Conservation (phyloP, 148 eudicot species). For the Vaccinium darrowii region DNA sequence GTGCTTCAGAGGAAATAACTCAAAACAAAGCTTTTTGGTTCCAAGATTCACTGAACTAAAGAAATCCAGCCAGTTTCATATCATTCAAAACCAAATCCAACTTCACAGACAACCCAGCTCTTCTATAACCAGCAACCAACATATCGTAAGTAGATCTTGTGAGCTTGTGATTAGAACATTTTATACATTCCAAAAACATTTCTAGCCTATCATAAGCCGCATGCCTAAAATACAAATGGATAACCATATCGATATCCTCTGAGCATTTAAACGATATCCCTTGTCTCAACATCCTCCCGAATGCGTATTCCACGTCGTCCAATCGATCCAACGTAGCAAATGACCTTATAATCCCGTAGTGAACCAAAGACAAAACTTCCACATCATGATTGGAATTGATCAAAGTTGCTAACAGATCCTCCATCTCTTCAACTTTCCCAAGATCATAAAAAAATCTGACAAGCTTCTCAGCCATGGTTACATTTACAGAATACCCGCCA, state of each 20-base stretch:
- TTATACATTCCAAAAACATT: constrained; percentile 40
- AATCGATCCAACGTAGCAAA: constrained; percentile 43
- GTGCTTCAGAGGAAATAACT: not conserved
- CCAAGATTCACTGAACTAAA: not conserved
- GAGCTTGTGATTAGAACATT: constrained; percentile 29
- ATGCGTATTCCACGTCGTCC: constrained; percentile 51
- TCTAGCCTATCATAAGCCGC: no score
- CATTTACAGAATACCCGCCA: constrained; percentile 28
- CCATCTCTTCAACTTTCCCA: constrained; percentile 38
- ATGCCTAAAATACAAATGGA: constrained; percentile 42
- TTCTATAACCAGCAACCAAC: constrained; percentile 40
- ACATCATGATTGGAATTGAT: constrained; percentile 25
- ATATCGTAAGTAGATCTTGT: constrained; percentile 39
- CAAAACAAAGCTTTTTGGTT: no score
- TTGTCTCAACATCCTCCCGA: constrained; percentile 54
- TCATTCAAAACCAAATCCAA: constrained; percentile 26
- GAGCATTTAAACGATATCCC: constrained; percentile 33
- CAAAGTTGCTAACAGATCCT: constrained; percentile 34
- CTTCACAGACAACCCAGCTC: constrained; percentile 39
- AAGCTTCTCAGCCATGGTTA: constrained; percentile 24
- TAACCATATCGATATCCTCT: constrained; percentile 38
- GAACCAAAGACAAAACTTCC: constrained; percentile 32
- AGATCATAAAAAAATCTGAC: constrained; percentile 27
- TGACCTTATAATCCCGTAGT: constrained; percentile 34
- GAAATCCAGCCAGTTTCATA: constrained; percentile 25